Evolutionary conservation across 1,139 yeast genomes (phyloP).

Genomic region (Candida sp.): DNA sequence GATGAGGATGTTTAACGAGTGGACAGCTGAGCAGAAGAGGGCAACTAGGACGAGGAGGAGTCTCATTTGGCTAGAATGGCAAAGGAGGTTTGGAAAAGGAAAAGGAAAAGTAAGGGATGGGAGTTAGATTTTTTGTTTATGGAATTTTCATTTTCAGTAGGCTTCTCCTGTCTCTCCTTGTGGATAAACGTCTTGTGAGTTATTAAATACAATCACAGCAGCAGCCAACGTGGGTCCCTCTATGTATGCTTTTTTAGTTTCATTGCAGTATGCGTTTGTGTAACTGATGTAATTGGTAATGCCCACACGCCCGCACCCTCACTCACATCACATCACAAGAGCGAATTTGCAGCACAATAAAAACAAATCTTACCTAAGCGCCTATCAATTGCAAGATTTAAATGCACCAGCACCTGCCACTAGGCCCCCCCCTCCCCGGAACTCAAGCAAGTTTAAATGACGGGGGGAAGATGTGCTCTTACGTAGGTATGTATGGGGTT

Average conservation of each 20-base stretch:
- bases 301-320: neutral
- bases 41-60: neutral
- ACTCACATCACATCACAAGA: neutral
- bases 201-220: neutral
- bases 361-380: too few relatives aligned
- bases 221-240: neutral
- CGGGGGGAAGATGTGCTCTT: too few relatives aligned
- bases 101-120: neutral
- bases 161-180: neutral
- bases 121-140: neutral
- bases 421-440: too few relatives aligned
- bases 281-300: neutral
- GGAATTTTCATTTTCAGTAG: too few relatives aligned
- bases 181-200: neutral
- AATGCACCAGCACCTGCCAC: too few relatives aligned
- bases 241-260: neutral
- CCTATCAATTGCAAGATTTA: too few relatives aligned
- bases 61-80: neutral
- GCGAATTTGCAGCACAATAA: neutral
- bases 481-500: too few relatives aligned
- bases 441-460: too few relatives aligned
- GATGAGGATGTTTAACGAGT: slow-evolving; percentile 30
- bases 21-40: slow-evolving; percentile 3
- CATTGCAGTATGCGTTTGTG: neutral
- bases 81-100: neutral